Base-by-base conservation (phyloP, 2,329 filamentous ascomycete genomes). In the Bertia moriformis region DNA sequence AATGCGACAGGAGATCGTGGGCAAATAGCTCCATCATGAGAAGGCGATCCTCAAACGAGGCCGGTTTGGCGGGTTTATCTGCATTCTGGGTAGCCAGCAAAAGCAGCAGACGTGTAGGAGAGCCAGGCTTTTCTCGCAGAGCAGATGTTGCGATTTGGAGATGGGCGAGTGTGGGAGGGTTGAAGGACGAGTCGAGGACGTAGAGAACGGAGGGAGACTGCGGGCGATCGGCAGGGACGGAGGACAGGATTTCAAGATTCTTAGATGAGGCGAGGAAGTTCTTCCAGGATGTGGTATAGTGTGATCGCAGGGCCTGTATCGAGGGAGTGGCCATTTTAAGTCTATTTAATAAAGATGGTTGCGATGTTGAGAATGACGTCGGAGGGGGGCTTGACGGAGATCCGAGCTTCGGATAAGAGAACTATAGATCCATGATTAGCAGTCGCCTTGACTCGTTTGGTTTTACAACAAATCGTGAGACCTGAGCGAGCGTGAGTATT, bases 151-250 rank as follows among this genome's bases (percentile, higher is more conserved):
- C 70, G 22, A 80, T 67, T 17, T 60, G 58, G 14, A 69, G 57
- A 49, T 80, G 74, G 7, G 74, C 75, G 39, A 62, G 58, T 3
- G 71, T 74, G 1, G 75, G 75, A 10, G 75, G 75, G 44, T 80
- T 80, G 65, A 78, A 79, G 18, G 72, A 77, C 1, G 73, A 78
- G 50, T 79, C 75, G 36, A 79, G 62, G 40, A 80, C 72, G 54
- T 74, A 75, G 39, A 80, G 65, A 1, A 63, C 68, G 44, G 51
- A 51, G 14, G 55, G 56, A n/a, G 48, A 47, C 10, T 41, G 5
- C 40, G 49, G 15, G 39, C 48, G 14, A 41, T 42, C 24, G 44
- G 43, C 15, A 47, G 40, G 24, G 4, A 37, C 35, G 20, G 24
- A 22, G 30, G 49, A 41, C 10, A 57, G 42, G 4, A 50, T 49